Evolutionary conservation across 164 flowering plant species (phyloP).

Genomic region (Platanus orientalis): DNA sequence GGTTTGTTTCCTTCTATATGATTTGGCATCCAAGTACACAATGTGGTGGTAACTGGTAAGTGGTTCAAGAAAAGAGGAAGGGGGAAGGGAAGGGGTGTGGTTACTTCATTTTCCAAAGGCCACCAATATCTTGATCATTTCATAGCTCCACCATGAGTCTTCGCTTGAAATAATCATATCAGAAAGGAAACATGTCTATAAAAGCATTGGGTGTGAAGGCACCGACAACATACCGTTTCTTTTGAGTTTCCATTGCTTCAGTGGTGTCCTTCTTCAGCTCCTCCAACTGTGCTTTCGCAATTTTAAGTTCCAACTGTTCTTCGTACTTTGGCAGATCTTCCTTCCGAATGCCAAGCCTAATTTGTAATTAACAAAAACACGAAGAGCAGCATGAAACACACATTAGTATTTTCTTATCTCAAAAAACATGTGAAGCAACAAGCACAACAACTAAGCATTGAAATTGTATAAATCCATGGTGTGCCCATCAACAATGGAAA

Average conservation of each 20-base stretch:
- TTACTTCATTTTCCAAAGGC: too few relatives aligned
- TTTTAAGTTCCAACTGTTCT: conserved; percentile 66
- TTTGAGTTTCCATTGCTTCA: conserved; percentile 96
- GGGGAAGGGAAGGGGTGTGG: too few relatives aligned
- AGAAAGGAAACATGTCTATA: too few relatives aligned
- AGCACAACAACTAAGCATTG: not conserved
- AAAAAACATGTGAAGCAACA: not conserved
- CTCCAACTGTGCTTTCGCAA: conserved; percentile 81
- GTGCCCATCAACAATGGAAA: too few relatives aligned
- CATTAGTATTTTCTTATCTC: not conserved
- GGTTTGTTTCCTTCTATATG: too few relatives aligned
- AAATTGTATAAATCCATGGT: too few relatives aligned
- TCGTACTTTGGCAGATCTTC: conserved; percentile 93
- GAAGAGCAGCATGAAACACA: not conserved
- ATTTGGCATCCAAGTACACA: too few relatives aligned
- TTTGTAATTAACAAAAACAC: not conserved
- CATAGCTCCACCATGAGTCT: not conserved
- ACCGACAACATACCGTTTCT: conserved; percentile 57
- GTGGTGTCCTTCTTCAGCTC: conserved; percentile 84
- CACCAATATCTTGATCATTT: not conserved
- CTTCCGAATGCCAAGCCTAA: conserved; percentile 76
- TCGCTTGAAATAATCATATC: not conserved
- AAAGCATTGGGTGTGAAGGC: not conserved
- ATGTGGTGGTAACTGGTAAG: too few relatives aligned
- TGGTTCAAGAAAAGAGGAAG: too few relatives aligned